These are phyloP conservation scores for Lasiosphaeria hispida DNA, from an alignment of 495 filamentous ascomycete genomes.

Conservation along the genomic window DNA sequence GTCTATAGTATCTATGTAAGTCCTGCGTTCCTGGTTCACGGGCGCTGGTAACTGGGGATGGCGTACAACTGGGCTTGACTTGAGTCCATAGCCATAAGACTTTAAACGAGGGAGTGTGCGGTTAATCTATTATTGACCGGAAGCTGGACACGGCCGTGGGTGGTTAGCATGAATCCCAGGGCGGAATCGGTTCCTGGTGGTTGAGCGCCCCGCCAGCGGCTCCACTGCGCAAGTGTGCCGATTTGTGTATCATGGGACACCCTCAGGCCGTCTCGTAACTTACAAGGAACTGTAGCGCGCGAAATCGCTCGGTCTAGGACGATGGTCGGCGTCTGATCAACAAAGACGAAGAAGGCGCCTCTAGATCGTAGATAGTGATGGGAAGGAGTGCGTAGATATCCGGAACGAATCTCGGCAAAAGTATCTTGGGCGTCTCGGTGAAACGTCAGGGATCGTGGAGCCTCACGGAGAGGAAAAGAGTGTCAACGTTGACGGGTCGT, in stretches of 20 bases:
- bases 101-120: constrained; percentile 27
- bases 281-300: constrained; percentile 37
- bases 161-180: constrained; percentile 37
- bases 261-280: constrained; percentile 33
- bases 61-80: constrained; percentile 43
- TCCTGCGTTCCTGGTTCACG: constrained; percentile 28
- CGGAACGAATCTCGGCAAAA: constrained; percentile 16
- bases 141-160: constrained; percentile 25
- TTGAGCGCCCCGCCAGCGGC: constrained; percentile 22
- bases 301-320: constrained; percentile 28
- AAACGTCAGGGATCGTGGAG: constrained; percentile 27
- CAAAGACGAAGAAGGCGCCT: constrained; percentile 3
- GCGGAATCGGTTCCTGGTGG: constrained; percentile 22
- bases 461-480: constrained; percentile 21
- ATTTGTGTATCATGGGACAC: constrained; percentile 29
- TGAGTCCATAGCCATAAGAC: constrained; percentile 39
- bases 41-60: constrained; percentile 10
- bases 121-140: constrained; percentile 38
- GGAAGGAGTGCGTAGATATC: constrained; percentile 29
- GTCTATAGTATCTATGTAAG: constrained; percentile 35
- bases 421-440: constrained; percentile 14
- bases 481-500: constrained; percentile 5
- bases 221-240: constrained; percentile 26
- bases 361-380: neutral
- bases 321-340: constrained; percentile 15